Evolutionary conservation across 345 rosid species (phyloP), one percentile per base, ranked within the genome.

Genomic region (Atalantia buxifolia): DNA sequence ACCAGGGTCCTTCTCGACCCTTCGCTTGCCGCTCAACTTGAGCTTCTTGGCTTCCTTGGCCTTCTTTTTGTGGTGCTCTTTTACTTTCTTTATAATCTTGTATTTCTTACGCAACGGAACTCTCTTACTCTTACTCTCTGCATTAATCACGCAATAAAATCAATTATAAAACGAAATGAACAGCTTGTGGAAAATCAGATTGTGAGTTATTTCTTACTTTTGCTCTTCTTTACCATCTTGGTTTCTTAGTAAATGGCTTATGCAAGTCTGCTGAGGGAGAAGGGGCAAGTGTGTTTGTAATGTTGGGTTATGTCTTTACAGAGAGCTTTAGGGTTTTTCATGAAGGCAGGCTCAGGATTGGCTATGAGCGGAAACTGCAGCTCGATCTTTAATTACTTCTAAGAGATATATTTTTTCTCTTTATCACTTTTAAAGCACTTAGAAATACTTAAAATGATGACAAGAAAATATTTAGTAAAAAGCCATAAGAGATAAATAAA

Each of bases 101-200:
- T 92, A 80, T 87, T 96, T 96, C 91, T 91, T 86, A 85, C 81
- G 91, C 83, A 92, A 82, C 19, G 99, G 28, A 40, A 94, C 86
- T 78, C 99, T 90, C 89, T 94, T 96, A 81, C 99, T 96, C 90
- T 94, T 91, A 72, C 98, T 92, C 92, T 94, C 99, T 96, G 88
- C 74, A 59, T 56, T 22, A 66, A 22, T 21, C 25, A 57, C 19
- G n/a, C 69, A 72, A 62, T 24, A 21, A 76, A 74, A 60, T 74
- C 45, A 18, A 64, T 21, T 38, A 50, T 16, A 55, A 60, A 1
- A 71, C 50, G 42, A 24, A 61, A 50, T 27, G 30, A 69, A 16
- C 5, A 66, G 9, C 55, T 38, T 14, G n/a, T 7, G 5, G 65
- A 31, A 48, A 28, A 6, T 25, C 30, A 36, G 50, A 67, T 28